A percentile compares a stretch with the other conserved stretches of the same genome.
phyloP scores from a whole-genome alignment of 495 filamentous ascomycete genomes.

The Letharia lupina region DNA sequence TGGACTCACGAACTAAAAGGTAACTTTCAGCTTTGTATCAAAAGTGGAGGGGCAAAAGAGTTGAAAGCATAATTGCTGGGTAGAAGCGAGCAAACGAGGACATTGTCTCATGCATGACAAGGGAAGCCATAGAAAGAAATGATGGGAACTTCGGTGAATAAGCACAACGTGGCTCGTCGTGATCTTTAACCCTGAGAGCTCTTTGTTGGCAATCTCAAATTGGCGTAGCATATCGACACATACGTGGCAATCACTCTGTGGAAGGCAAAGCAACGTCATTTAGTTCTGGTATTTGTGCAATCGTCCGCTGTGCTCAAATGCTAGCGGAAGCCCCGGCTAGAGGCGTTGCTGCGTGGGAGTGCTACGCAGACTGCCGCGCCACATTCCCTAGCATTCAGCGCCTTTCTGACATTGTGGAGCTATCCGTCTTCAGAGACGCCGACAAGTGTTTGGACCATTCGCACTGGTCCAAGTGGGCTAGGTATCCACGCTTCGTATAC shows the following conservation, averaged over 20 bases:
- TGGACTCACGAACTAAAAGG: not conserved
- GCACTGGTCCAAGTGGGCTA: not conserved
- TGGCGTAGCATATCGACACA: not conserved
- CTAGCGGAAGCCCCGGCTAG: not conserved
- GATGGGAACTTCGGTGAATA: not conserved
- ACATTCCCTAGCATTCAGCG: not conserved
- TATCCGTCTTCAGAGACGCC: not conserved
- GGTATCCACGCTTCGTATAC: not conserved
- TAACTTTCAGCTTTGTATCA: not conserved
- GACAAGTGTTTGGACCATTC: not conserved
- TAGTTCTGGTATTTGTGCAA: too few species aligned
- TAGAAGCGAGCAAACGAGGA: not conserved
- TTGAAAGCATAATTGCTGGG: not conserved
- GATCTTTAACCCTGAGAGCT: not conserved
- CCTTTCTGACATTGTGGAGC: not conserved
- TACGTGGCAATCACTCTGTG: too few species aligned
- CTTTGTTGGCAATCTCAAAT: not conserved
- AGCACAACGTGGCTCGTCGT: not conserved
- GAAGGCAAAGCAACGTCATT: not conserved
- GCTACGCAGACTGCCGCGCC: not conserved
- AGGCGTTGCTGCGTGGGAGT: not conserved
- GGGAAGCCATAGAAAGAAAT: not conserved
- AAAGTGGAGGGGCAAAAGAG: not conserved
- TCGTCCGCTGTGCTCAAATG: not conserved
- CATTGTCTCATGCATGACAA: not conserved